A percentile compares a stretch with the other conserved stretches of the same genome.
Conservation (phyloP, 2,329 filamentous ascomycete species). For the Fusarium fracticaudum region DNA sequence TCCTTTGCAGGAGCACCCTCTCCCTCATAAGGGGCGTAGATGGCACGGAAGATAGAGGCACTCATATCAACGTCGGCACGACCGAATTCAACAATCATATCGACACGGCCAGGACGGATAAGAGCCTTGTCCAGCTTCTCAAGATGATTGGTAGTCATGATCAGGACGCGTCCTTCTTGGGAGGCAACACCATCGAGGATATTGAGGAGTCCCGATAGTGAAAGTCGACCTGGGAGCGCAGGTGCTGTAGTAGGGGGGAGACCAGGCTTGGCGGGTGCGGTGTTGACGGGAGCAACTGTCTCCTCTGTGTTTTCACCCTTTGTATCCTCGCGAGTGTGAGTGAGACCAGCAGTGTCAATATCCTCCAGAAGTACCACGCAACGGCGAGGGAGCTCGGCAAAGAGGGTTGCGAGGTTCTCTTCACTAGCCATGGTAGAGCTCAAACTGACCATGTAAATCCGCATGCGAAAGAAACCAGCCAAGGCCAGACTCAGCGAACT, state of each 20-base stretch:
- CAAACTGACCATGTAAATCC: constrained; percentile 77
- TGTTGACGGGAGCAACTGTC: constrained; percentile 25
- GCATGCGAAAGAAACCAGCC: constrained; percentile 74
- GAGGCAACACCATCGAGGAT: constrained; percentile 79
- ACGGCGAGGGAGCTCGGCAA: constrained; percentile 72
- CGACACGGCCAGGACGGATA: constrained; percentile 69
- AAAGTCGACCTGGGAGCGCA: constrained; percentile 56
- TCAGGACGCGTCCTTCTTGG: constrained; percentile 69
- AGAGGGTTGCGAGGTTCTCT: constrained; percentile 71
- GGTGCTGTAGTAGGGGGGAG: neutral
- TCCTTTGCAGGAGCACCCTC: constrained; percentile 26
- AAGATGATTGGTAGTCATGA: constrained; percentile 73
- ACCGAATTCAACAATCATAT: constrained; percentile 67
- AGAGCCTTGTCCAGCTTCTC: constrained; percentile 70
- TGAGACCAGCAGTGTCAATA: constrained; percentile 77
- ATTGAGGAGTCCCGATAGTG: constrained; percentile 81
- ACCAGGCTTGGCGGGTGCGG: constrained; percentile 6
- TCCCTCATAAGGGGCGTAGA: constrained; percentile 63
- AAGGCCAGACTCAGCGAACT: constrained; percentile 76
- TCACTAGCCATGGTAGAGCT: constrained; percentile 71
- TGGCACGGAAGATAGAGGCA: constrained; percentile 65
- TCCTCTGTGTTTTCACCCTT: constrained; percentile 41
- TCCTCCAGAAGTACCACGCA: constrained; percentile 82
- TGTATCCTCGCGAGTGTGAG: constrained; percentile 62
- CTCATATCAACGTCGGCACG: constrained; percentile 63